phyloP scores from a whole-genome alignment of 192 early-diverging fungal genomes.

The Funneliformis mosseae region DNA sequence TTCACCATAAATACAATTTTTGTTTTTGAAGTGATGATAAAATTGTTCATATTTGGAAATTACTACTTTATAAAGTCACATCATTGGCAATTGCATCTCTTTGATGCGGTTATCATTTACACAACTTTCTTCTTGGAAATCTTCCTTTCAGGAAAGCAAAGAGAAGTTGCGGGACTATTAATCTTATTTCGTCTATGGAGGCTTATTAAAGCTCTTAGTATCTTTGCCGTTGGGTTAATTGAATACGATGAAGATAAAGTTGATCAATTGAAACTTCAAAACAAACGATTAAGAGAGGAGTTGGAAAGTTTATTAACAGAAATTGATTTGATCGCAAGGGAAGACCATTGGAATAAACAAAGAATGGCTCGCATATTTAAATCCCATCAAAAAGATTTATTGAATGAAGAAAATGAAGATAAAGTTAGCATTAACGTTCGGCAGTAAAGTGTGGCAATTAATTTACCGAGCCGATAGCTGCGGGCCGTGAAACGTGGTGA shows the following conservation, averaged over 20 bases:
- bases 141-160: slow-evolving; percentile 52
- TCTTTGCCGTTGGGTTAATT: slow-evolving; percentile 48
- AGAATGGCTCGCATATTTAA: slow-evolving; percentile 17
- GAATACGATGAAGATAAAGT: slow-evolving; percentile 32
- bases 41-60: slow-evolving; percentile 51
- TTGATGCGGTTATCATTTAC: slow-evolving; percentile 52
- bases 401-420: background rate
- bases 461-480: too few species aligned
- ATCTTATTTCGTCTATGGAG: slow-evolving; percentile 62
- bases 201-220: slow-evolving; percentile 51
- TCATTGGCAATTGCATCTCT: slow-evolving; percentile 44
- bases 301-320: slow-evolving; percentile 3
- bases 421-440: background rate
- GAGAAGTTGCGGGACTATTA: slow-evolving; percentile 54
- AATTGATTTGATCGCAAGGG: slow-evolving; percentile 8
- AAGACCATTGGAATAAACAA: slow-evolving; percentile 20
- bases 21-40: slow-evolving; percentile 52
- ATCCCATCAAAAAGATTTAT: background rate
- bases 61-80: slow-evolving; percentile 37
- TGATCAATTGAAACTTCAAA: background rate
- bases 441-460: too few species aligned
- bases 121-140: slow-evolving; percentile 55
- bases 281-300: background rate
- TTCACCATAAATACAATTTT: slow-evolving; percentile 51
- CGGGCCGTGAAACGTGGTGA: too few species aligned